phyloP scores from a whole-genome alignment of 495 filamentous ascomycete species.

The Podospora tetraspora region DNA sequence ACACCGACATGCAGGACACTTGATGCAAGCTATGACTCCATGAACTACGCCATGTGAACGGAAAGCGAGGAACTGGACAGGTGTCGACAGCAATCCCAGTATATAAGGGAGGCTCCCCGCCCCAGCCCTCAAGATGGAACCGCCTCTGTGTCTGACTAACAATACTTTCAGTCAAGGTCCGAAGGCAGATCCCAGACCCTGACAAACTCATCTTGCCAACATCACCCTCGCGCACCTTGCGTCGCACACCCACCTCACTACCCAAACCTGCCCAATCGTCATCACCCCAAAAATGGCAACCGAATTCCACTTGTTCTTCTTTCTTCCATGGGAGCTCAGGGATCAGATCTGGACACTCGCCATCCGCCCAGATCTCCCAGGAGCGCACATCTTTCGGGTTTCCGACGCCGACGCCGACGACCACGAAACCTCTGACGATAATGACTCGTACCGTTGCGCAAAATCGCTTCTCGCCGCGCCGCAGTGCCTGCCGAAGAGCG shows the following conservation, averaged over 20 bases:
- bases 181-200: too few relatives aligned
- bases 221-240: not conserved
- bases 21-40: not conserved
- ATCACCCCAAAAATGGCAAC: constrained; percentile 6
- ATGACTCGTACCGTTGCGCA: not conserved
- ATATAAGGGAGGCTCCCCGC: not conserved
- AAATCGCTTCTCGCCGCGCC: constrained; percentile 3
- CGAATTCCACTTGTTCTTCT: constrained; percentile 9
- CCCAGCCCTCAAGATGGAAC: not conserved
- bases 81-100: not conserved
- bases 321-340: constrained; percentile 12
- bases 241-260: not conserved
- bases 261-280: not conserved
- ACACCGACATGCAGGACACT: not conserved
- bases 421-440: not conserved
- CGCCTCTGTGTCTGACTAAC: too few relatives aligned
- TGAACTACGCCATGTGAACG: not conserved
- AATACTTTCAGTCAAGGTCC: too few relatives aligned
- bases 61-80: not conserved
- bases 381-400: constrained; percentile 13
- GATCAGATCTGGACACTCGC: constrained; percentile 14
- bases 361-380: constrained; percentile 12
- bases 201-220: not conserved
- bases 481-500: constrained; percentile 11
- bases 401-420: constrained; percentile 1